Evolutionary conservation across 1,284 basidiomycete genomes (phyloP), one percentile per base, ranked within the genome.

Genomic region (Puccinia novopanici): DNA sequence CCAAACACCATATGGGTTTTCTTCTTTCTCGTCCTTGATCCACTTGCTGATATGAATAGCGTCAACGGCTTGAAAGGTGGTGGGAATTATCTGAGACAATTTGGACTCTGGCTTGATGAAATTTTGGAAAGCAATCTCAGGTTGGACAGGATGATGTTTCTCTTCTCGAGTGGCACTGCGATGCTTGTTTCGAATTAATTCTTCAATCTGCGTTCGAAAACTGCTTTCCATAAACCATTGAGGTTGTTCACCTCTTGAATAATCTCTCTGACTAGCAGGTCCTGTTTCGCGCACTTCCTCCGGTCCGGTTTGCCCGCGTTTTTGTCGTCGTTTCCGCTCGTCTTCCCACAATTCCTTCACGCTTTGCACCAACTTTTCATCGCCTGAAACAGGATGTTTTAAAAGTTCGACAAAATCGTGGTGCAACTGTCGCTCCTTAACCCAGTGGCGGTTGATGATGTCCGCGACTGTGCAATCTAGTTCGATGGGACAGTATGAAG

Each of bases 341-440:
- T 97, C 94, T 77, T 95, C 92, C 96, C 96, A 99, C 0, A 99
- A 88, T 85, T 97, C 95, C 76, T 92, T 91, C 75, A 98, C 91
- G 83, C 93, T 92, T 40, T 91, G 89, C 0, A 99, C 92, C 34
- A 97, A 89, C 72, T 93, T 94, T 82, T 93, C 92, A 19, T 89
- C 85, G 2, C 91, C 88, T 65, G 80, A 65, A 13, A 24, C 87
- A 83, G 81, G 88, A 84, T 42, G 88, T 85, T 78, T 88, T 85
- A 83, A 90, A 87, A 84, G 91, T 90, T 88, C 88, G 77, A 89
- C 85, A 71, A 94, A 89, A 82, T 90, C 89, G 85, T 93, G 89
- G 83, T 96, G 94, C 0, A 95, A 84, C 80, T 90, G 88, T 57
- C 94, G 90, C 8, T 91, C 88, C 30, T 87, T 85, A 42, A 97